A percentile compares a stretch with the other conserved stretches of the same genome.
Evolutionary conservation across 2,329 filamentous ascomycete genomes (phyloP).

Genomic region (Diaporthe destruens): DNA sequence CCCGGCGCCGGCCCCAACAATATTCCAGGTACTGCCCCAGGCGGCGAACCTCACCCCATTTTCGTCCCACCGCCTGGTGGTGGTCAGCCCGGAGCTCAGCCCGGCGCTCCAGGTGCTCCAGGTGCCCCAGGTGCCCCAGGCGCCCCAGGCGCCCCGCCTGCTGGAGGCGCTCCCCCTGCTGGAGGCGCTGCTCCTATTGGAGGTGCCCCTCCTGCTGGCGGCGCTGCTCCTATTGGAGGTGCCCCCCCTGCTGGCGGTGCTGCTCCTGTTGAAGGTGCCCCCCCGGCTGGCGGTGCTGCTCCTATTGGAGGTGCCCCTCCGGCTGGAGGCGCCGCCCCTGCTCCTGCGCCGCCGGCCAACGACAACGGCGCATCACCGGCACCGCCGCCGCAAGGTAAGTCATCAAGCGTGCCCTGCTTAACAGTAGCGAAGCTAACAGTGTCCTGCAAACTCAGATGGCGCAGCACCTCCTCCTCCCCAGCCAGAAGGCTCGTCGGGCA

Average conservation of each 20-base stretch:
- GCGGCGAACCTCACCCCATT: too few species aligned
- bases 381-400: background rate
- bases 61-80: too few species aligned
- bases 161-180: background rate
- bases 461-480: constrained; percentile 6
- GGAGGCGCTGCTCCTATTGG: background rate
- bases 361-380: background rate
- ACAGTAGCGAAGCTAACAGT: background rate
- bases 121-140: background rate
- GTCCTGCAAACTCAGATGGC: background rate
- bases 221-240: background rate
- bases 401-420: background rate
- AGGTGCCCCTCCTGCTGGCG: background rate
- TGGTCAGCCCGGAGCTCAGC: too few species aligned
- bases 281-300: background rate
- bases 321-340: background rate
- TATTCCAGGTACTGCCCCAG: too few species aligned
- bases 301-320: too few species aligned
- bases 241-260: background rate
- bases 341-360: background rate
- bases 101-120: background rate
- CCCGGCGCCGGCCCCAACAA: too few species aligned
- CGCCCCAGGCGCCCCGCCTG: background rate
- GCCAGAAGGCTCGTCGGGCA: constrained; percentile 12
- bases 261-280: too few species aligned